phyloP scores from a whole-genome alignment of 2,329 filamentous ascomycete species.

The Colletotrichum sublineola region DNA sequence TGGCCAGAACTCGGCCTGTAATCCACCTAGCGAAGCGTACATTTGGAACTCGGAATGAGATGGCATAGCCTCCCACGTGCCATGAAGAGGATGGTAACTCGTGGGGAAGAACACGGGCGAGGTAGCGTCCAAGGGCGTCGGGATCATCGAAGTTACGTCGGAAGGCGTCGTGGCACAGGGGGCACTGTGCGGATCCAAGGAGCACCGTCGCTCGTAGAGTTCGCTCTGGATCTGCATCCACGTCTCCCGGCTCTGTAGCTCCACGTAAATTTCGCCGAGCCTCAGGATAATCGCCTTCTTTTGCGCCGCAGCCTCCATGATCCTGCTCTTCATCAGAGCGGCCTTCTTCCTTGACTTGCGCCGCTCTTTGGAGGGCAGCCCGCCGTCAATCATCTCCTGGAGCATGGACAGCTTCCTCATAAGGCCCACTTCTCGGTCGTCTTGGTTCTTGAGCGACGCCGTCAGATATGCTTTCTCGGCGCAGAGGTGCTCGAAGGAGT shows the following conservation, averaged over 20 bases:
- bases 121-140: slow-evolving; percentile 47
- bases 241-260: slow-evolving; percentile 61
- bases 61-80: background rate
- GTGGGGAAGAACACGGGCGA: slow-evolving; percentile 52
- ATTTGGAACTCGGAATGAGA: background rate
- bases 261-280: slow-evolving; percentile 63
- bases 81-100: slow-evolving; percentile 26
- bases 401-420: slow-evolving; percentile 54
- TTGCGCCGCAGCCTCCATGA: slow-evolving; percentile 61
- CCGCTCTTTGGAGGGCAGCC: slow-evolving; percentile 42
- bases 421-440: slow-evolving; percentile 53
- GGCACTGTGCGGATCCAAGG: background rate
- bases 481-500: slow-evolving; percentile 58
- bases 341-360: slow-evolving; percentile 57
- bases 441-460: slow-evolving; percentile 56
- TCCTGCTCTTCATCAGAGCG: slow-evolving; percentile 56
- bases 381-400: slow-evolving; percentile 50
- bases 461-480: slow-evolving; percentile 63
- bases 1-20: background rate
- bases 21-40: background rate
- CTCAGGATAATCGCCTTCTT: slow-evolving; percentile 60
- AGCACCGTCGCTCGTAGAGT: slow-evolving; percentile 11
- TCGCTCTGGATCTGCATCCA: slow-evolving; percentile 52
- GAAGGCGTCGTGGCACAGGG: background rate
- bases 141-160: slow-evolving; percentile 33